Evolutionary conservation across 2,329 filamentous ascomycete species (phyloP).

Genomic region (Colletotrichum sp.): DNA sequence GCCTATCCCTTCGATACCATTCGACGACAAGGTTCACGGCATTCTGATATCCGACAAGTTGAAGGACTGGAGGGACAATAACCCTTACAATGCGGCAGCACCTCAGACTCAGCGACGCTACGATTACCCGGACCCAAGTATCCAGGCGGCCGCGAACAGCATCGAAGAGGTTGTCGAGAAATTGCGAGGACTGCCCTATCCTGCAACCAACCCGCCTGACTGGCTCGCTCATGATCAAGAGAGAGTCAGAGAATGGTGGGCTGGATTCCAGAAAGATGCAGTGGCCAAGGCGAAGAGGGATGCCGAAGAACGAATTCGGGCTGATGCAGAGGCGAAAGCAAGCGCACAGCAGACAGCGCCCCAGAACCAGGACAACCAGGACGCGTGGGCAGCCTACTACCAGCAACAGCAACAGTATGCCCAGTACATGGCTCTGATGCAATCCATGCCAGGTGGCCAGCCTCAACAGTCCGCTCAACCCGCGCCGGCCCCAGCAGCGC

Average conservation of each 20-base stretch:
- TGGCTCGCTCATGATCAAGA: slow-evolving; percentile 54
- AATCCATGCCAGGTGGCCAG: slow-evolving; percentile 43
- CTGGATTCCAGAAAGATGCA: slow-evolving; percentile 49
- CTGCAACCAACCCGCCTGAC: slow-evolving; percentile 55
- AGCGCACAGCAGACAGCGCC: slow-evolving; percentile 30
- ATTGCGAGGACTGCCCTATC: slow-evolving; percentile 52
- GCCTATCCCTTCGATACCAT: slow-evolving; percentile 33
- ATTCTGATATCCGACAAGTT: slow-evolving; percentile 50
- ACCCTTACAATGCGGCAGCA: slow-evolving; percentile 39
- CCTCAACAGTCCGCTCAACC: slow-evolving; percentile 25
- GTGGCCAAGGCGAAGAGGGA: slow-evolving; percentile 42
- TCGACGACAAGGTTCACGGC: slow-evolving; percentile 45
- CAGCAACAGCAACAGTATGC: slow-evolving; percentile 36
- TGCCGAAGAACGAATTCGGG: slow-evolving; percentile 40
- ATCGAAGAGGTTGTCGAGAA: slow-evolving; percentile 47
- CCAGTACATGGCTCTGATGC: slow-evolving; percentile 47
- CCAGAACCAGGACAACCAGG: slow-evolving; percentile 17
- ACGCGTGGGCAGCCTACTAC: slow-evolving; percentile 33
- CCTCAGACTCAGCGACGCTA: slow-evolving; percentile 29
- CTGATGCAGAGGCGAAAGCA: slow-evolving; percentile 32
- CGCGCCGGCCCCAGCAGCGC: slow-evolving; percentile 14
- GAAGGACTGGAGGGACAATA: slow-evolving; percentile 47
- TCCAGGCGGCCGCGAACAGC: slow-evolving; percentile 46
- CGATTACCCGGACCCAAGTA: slow-evolving; percentile 47
- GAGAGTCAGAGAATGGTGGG: slow-evolving; percentile 57